Evolutionary conservation across 371 early-diverging fungal genomes (phyloP).

Genomic region (Fennellomyces sp.): DNA sequence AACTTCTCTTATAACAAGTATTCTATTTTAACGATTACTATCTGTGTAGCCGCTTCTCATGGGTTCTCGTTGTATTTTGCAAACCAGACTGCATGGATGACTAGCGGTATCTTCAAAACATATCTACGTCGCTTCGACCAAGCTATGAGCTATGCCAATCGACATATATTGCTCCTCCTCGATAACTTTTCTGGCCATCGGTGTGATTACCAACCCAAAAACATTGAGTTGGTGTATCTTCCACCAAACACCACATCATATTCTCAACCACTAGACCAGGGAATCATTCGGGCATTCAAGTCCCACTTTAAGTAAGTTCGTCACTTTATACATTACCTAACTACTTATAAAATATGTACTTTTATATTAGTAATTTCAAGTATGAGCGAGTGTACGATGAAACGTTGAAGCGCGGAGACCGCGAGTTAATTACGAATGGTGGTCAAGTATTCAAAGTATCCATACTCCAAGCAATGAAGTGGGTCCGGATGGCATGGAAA

Average conservation of each 20-base stretch:
- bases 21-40: neutral
- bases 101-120: neutral
- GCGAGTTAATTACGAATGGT: neutral
- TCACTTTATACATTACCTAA: neutral
- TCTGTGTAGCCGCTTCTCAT: neutral
- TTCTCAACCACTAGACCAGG: conserved; percentile 26
- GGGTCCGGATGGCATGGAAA: neutral
- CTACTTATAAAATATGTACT: neutral
- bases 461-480: neutral
- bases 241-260: conserved; percentile 28
- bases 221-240: conserved; percentile 15
- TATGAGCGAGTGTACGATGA: neutral
- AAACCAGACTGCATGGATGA: conserved; percentile 11
- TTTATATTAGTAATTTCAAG: neutral
- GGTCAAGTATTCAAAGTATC: neutral
- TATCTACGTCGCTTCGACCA: conserved; percentile 2
- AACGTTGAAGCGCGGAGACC: neutral
- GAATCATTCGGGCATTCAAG: conserved; percentile 24
- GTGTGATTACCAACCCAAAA: neutral
- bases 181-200: conserved; percentile 20
- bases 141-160: neutral
- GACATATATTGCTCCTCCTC: conserved; percentile 16
- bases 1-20: neutral
- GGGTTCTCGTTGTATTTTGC: neutral
- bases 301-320: conserved; percentile 12